Percentiles rank a stretch among this genome's conserved stretches.
Evolutionary conservation across 2,329 filamentous ascomycete genomes (phyloP).

Genomic region (Claviceps spartinae): DNA sequence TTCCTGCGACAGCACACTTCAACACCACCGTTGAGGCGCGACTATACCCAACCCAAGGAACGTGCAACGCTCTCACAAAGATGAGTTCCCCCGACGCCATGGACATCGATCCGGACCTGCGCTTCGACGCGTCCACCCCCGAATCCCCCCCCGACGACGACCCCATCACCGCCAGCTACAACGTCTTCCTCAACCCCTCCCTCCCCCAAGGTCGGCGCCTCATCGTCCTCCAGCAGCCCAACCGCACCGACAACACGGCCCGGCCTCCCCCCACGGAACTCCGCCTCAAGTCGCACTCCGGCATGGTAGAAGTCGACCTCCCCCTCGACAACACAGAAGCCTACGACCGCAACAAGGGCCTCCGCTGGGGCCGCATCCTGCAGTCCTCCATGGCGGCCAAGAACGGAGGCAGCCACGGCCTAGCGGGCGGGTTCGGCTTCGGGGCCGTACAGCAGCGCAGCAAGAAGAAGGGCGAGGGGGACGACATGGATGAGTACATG

Average conservation of each 20-base stretch:
- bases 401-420: conserved; percentile 52
- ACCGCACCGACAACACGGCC: conserved; percentile 46
- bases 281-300: conserved; percentile 68
- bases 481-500: conserved; percentile 33
- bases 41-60: no score
- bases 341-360: conserved; percentile 74
- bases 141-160: conserved; percentile 35
- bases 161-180: conserved; percentile 62
- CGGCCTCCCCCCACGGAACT: conserved; percentile 51
- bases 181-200: conserved; percentile 71
- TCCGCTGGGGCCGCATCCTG: conserved; percentile 70
- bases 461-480: conserved; percentile 27
- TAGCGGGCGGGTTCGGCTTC: conserved; percentile 61
- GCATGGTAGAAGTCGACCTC: conserved; percentile 87
- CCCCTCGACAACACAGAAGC: conserved; percentile 57
- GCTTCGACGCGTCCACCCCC: not conserved
- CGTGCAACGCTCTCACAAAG: no score
- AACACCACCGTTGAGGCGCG: no score
- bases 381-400: conserved; percentile 43
- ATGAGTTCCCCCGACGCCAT: conserved; percentile 9
- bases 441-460: conserved; percentile 31
- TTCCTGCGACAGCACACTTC: no score
- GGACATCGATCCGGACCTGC: conserved; percentile 11
- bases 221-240: conserved; percentile 81
- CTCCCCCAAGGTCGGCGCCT: conserved; percentile 50